A percentile compares a stretch with the other conserved stretches of the same genome.
Evolutionary conservation across 139 green algal genomes (phyloP).

Genomic region (Chlorella sp.): DNA sequence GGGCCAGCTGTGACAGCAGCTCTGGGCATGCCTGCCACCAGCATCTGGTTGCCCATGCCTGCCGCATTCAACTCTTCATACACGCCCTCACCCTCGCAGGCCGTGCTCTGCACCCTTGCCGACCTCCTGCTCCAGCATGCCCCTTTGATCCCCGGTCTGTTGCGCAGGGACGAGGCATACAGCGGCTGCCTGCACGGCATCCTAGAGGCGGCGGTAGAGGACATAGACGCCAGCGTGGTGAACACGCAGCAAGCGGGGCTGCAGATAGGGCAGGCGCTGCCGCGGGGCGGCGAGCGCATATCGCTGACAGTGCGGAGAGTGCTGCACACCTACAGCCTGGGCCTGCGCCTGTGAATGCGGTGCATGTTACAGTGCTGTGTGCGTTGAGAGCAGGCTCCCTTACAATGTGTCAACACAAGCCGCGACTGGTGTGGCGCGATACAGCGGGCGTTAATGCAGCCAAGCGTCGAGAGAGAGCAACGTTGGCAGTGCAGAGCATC

Average conservation of each 20-base stretch:
- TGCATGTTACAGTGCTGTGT: neutral
- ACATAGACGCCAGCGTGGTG: slow-evolving; percentile 20
- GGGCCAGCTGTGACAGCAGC: no score
- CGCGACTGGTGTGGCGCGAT: neutral
- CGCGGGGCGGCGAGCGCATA: slow-evolving; percentile 17
- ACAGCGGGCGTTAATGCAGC: neutral
- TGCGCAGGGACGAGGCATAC: slow-evolving; percentile 25
- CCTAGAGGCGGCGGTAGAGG: neutral
- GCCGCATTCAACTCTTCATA: no score
- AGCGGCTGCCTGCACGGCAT: slow-evolving; percentile 21
- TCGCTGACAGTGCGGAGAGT: slow-evolving; percentile 23
- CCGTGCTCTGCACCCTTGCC: neutral
- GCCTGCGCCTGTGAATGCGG: slow-evolving; percentile 13
- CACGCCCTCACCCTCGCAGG: neutral
- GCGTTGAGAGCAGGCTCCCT: neutral
- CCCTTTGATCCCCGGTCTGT: neutral
- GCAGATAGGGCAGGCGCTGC: neutral
- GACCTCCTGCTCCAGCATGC: neutral
- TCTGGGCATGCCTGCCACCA: no score
- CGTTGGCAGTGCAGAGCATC: no score
- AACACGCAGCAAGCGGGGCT: slow-evolving; percentile 2
- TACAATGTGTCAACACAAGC: neutral
- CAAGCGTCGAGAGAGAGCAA: neutral
- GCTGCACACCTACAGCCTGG: slow-evolving; percentile 21
- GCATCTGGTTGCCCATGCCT: no score